Percentiles rank a stretch among this genome's conserved stretches.
Evolutionary conservation across 1,139 yeast genomes (phyloP).

Genomic region (Geotrichum bryndzae): DNA sequence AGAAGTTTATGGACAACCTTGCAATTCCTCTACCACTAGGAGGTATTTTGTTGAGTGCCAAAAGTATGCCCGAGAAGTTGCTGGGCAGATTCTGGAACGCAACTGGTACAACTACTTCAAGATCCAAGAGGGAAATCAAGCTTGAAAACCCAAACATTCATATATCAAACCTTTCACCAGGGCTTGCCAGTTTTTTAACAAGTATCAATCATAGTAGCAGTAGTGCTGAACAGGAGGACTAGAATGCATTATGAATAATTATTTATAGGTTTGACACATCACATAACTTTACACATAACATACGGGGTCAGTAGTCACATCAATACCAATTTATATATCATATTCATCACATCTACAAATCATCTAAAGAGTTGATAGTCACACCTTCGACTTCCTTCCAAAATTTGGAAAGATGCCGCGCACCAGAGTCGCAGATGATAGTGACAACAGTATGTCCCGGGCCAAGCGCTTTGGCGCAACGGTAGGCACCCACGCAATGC

Average conservation of each 20-base stretch:
- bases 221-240: background rate
- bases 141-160: background rate
- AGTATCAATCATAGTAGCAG: background rate
- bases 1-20: background rate
- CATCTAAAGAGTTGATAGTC: constrained; percentile 10
- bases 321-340: background rate
- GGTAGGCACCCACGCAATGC: constrained; percentile 84
- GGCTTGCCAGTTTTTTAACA: background rate
- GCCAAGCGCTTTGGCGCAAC: constrained; percentile 50
- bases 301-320: background rate
- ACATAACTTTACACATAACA: background rate
- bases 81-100: background rate
- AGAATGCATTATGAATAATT: background rate
- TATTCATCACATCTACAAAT: background rate
- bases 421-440: constrained; percentile 90
- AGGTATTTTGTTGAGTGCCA: background rate
- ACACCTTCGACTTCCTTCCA: constrained; percentile 50
- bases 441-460: constrained; percentile 74
- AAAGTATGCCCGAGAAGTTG: constrained; percentile 1
- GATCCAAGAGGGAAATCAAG: background rate
- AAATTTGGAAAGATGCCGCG: constrained; percentile 83
- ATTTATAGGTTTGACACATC: background rate
- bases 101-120: background rate
- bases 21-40: background rate
- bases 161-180: background rate